Evolutionary conservation across 805 yeast genomes (phyloP).

Genomic region (Wickerhamiella galacta): DNA sequence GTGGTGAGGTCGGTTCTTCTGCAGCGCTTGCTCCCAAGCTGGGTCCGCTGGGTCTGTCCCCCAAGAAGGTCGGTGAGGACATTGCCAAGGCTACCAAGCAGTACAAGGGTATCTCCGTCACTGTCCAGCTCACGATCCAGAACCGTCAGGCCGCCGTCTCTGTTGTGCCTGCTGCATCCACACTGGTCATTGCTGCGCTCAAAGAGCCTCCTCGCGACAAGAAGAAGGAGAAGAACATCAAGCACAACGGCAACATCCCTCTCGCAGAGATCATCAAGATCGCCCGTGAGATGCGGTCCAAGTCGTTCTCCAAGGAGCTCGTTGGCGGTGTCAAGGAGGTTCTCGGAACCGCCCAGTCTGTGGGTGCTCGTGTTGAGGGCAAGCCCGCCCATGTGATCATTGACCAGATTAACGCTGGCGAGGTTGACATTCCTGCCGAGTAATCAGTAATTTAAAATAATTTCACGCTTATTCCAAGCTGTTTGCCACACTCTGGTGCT

Average conservation of each 20-base stretch:
- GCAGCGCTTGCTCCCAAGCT: constrained; percentile 99
- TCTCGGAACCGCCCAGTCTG: constrained; percentile 98
- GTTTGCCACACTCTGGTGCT: constrained; percentile 94
- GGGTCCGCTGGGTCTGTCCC: constrained; percentile 99
- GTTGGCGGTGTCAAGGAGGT: constrained; percentile 97
- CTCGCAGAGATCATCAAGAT: constrained; percentile 91
- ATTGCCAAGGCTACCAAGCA: constrained; percentile 99
- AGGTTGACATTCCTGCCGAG: constrained; percentile 47
- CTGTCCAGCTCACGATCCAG: constrained; percentile 96
- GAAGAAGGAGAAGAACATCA: constrained; percentile 99
- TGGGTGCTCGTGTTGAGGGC: constrained; percentile 98
- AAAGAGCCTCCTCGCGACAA: constrained; percentile 99
- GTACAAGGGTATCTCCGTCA: constrained; percentile 98
- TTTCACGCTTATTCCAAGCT: constrained; percentile 11
- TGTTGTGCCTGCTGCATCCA: constrained; percentile 98
- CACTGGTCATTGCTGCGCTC: constrained; percentile 95
- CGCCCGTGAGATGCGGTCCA: constrained; percentile 94
- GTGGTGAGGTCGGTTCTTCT: constrained; percentile 99
- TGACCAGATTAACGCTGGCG: constrained; percentile 97
- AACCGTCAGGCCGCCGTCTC: constrained; percentile 99
- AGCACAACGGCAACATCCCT: constrained; percentile 98
- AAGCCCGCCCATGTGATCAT: constrained; percentile 98
- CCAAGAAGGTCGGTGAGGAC: constrained; percentile 99
- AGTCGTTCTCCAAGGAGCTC: constrained; percentile 94
- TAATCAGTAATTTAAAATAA: constrained; percentile 12